Percentiles rank a stretch among this genome's conserved stretches.
These are phyloP conservation scores for Pistacia vera DNA, from an alignment of 345 rosid genomes.

Conservation along the genomic window DNA sequence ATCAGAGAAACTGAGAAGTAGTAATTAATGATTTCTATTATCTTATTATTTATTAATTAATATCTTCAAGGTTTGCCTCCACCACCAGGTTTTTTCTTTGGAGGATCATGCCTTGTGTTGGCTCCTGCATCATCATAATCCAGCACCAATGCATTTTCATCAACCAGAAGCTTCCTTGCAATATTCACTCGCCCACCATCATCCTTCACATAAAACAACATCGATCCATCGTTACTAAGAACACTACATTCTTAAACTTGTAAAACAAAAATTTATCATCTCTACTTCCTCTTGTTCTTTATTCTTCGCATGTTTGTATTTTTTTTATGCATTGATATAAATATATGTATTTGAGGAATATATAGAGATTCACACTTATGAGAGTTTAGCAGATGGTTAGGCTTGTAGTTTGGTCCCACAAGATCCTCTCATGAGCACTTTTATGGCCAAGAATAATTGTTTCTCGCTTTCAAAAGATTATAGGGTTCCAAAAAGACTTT, in stretches of 20 bases:
- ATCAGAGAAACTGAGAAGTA: background rate
- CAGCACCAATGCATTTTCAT: constrained; percentile 31
- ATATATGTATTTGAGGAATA: too few relatives aligned
- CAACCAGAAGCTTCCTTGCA: constrained; percentile 58
- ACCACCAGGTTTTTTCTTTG: constrained; percentile 47
- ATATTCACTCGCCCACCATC: constrained; percentile 10
- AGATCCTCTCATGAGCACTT: too few relatives aligned
- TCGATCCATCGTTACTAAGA: too few relatives aligned
- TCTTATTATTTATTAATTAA: background rate
- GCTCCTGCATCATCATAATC: constrained; percentile 71
- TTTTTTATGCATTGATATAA: background rate
- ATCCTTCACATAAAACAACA: constrained; percentile 21
- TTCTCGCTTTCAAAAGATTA: too few relatives aligned
- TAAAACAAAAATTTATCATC: too few relatives aligned
- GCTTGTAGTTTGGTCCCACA: too few relatives aligned
- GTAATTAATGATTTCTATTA: background rate
- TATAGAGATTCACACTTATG: too few relatives aligned
- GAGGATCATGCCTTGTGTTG: constrained; percentile 73
- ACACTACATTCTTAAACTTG: too few relatives aligned
- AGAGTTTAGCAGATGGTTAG: too few relatives aligned
- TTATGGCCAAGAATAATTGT: too few relatives aligned
- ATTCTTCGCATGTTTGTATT: background rate
- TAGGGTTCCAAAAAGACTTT: too few relatives aligned
- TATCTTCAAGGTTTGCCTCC: constrained; percentile 33
- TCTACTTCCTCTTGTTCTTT: too few relatives aligned